These are phyloP conservation scores for Flaveria sonorensis DNA, from an alignment of 129 eudicot genomes.

Conservation along the genomic window DNA sequence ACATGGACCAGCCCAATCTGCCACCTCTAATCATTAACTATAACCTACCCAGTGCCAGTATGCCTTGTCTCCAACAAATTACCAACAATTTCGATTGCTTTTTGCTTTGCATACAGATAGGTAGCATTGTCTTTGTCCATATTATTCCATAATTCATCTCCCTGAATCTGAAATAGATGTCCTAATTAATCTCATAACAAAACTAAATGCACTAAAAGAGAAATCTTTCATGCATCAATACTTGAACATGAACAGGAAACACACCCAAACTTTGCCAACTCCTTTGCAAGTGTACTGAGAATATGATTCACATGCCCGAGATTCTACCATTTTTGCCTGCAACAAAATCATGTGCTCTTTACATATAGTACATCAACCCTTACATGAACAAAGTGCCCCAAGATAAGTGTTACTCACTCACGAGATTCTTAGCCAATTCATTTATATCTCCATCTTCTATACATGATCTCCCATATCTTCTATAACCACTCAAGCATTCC, in stretches of 20 bases:
- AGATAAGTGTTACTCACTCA: constrained; percentile 50
- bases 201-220: neutral
- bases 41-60: constrained; percentile 52
- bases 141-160: constrained; percentile 55
- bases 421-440: constrained; percentile 74
- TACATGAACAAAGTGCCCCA: constrained; percentile 28
- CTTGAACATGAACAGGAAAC: constrained; percentile 31
- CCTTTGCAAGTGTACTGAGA: constrained; percentile 64
- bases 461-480: constrained; percentile 70
- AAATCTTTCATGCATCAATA: constrained; percentile 6
- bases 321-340: constrained; percentile 74
- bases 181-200: neutral
- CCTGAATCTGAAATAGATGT: constrained; percentile 48
- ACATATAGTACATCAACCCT: constrained; percentile 27
- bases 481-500: constrained; percentile 69
- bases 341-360: constrained; percentile 24
- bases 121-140: constrained; percentile 45
- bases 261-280: constrained; percentile 68
- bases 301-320: constrained; percentile 63
- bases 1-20: constrained; percentile 13
- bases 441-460: constrained; percentile 79
- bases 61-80: constrained; percentile 58
- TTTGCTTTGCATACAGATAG: constrained; percentile 55
- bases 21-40: constrained; percentile 16
- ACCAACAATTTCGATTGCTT: constrained; percentile 52